phyloP scores from a whole-genome alignment of 2,329 filamentous ascomycete genomes.

The Trichothecium sympodiale region DNA sequence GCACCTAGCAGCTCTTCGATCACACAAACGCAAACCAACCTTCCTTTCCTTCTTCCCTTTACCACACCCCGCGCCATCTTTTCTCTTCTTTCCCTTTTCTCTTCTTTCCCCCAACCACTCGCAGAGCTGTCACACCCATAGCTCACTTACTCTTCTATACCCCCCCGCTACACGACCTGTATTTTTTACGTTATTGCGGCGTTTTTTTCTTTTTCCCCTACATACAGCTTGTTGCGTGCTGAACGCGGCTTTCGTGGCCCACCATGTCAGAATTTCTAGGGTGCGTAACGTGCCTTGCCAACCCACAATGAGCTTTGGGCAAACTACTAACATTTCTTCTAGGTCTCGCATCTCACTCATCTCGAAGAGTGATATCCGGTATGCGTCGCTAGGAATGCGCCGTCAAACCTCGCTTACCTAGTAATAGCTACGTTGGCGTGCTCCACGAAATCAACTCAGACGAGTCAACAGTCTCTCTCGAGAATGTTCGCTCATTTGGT shows the following conservation, averaged over 20 bases:
- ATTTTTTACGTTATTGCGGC: slow-evolving; percentile 7
- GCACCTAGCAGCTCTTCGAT: slow-evolving; percentile 1
- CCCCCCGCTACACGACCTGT: slow-evolving; percentile 7
- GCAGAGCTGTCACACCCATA: no score
- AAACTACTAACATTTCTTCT: slow-evolving; percentile 25
- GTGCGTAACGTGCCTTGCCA: slow-evolving; percentile 22
- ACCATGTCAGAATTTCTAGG: slow-evolving; percentile 51
- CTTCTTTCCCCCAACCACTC: neutral
- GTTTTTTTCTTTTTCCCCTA: no score
- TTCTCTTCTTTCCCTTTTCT: slow-evolving; percentile 2
- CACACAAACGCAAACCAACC: slow-evolving; percentile 1
- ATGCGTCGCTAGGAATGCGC: slow-evolving; percentile 11
- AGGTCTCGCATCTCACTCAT: slow-evolving; percentile 93
- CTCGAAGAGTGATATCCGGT: slow-evolving; percentile 96
- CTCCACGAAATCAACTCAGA: slow-evolving; percentile 98
- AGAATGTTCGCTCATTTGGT: slow-evolving; percentile 89
- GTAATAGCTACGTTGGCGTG: slow-evolving; percentile 76
- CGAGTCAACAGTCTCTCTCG: slow-evolving; percentile 89
- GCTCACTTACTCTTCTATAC: no score
- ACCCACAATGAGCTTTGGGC: slow-evolving; percentile 38
- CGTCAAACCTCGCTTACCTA: slow-evolving; percentile 20
- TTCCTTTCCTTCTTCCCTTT: slow-evolving; percentile 4
- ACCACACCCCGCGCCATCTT: slow-evolving; percentile 4
- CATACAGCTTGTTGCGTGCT: slow-evolving; percentile 28
- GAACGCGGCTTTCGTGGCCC: slow-evolving; percentile 23